These are phyloP conservation scores for Agaricus subrufescens DNA, from an alignment of 768 basidiomycete genomes.

Conservation along the genomic window DNA sequence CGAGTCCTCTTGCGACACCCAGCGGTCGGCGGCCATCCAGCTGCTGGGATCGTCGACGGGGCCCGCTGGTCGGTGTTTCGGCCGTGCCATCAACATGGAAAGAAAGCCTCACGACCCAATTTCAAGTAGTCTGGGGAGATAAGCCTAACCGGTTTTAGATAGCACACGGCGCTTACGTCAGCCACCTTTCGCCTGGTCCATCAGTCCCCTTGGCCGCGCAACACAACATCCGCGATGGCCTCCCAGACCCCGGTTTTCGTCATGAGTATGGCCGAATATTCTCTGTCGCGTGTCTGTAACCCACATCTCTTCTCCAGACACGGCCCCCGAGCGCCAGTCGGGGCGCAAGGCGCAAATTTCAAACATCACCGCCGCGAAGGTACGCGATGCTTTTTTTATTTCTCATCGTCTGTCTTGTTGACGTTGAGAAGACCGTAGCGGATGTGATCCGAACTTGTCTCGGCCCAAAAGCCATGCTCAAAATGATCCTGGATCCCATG, in stretches of 20 bases:
- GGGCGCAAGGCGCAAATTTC: constrained; percentile 95
- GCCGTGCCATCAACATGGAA: too few species aligned
- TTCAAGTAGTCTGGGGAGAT: too few species aligned
- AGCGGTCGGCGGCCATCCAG: too few species aligned
- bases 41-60: too few species aligned
- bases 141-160: too few species aligned
- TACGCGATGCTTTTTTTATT: constrained; percentile 25
- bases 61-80: too few species aligned
- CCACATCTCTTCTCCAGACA: constrained; percentile 45
- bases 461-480: constrained; percentile 97
- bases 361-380: constrained; percentile 97
- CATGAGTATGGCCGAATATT: constrained; percentile 52
- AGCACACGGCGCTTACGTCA: constrained; percentile 1
- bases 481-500: constrained; percentile 99
- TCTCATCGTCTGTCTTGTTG: constrained; percentile 3
- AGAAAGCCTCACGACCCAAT: too few species aligned
- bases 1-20: too few species aligned
- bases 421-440: constrained; percentile 72
- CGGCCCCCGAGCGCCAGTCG: constrained; percentile 89
- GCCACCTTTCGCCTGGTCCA: not conserved
- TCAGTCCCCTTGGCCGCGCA: not conserved
- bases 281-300: not conserved
- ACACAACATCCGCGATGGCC: constrained; percentile 25
- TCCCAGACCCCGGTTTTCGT: constrained; percentile 79
- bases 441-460: constrained; percentile 98